Conservation (phyloP, 495 filamentous ascomycete genomes). For the Durotheca rogersii region DNA sequence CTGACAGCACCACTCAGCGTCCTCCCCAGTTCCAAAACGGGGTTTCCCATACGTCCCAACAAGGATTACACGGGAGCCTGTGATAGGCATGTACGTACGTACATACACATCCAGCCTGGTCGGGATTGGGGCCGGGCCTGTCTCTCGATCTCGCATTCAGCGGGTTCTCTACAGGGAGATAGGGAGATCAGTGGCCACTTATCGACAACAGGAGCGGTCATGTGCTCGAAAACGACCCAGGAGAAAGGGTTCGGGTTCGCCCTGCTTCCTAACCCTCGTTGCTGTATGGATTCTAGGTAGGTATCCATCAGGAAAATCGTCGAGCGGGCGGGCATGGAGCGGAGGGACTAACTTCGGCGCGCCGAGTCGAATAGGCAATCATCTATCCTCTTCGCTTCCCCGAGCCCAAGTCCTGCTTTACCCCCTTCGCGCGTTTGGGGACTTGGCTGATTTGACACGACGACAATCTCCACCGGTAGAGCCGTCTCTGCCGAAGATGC, state of each 20-base stretch:
- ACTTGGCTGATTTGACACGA: constrained; percentile 18
- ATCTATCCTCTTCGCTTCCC: constrained; percentile 2
- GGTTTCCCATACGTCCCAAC: constrained; percentile 20
- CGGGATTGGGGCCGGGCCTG: constrained; percentile 14
- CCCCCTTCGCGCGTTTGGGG: constrained; percentile 12
- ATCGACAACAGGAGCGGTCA: constrained; percentile 25
- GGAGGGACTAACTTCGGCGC: constrained; percentile 10
- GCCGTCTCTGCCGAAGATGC: constrained; percentile 31
- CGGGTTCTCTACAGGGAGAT: constrained; percentile 24
- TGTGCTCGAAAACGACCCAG: constrained; percentile 23
- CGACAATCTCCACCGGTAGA: constrained; percentile 22
- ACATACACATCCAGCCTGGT: constrained; percentile 23
- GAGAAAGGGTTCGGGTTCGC: constrained; percentile 23
- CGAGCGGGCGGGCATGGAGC: constrained; percentile 17
- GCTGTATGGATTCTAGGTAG: too few relatives aligned
- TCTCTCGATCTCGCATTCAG: constrained; percentile 29
- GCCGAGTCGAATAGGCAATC: constrained; percentile 11
- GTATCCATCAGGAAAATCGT: constrained; percentile 9
- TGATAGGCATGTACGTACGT: too few relatives aligned
- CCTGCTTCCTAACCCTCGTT: constrained; percentile 16
- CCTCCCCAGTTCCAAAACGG: constrained; percentile 26
- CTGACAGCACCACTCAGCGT: constrained; percentile 29
- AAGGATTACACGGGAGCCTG: constrained; percentile 32
- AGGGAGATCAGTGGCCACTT: constrained; percentile 26
- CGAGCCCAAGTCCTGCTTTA: background rate